phyloP scores from a whole-genome alignment of 176 grass and related monocot species.

The Carex littledalei region DNA sequence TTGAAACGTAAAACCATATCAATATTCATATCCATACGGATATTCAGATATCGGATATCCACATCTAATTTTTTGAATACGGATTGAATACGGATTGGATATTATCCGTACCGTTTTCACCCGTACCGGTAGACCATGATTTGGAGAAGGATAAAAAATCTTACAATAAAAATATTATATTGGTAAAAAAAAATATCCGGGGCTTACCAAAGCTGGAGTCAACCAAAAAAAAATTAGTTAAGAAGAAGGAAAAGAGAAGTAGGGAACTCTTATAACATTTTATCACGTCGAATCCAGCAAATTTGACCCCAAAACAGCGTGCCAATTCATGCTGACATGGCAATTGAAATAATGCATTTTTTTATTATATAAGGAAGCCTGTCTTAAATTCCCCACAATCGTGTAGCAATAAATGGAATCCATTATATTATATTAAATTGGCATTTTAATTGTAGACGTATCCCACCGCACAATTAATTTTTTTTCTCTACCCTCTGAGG shows the following conservation, averaged over 20 bases:
- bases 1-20: too few relatives aligned
- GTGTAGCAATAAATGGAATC: neutral
- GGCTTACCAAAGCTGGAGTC: neutral
- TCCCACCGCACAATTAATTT: slow-evolving; percentile 10
- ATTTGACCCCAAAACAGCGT: slow-evolving; percentile 14
- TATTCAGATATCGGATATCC: too few relatives aligned
- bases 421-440: neutral
- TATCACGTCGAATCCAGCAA: neutral
- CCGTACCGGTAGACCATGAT: too few relatives aligned
- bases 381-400: neutral
- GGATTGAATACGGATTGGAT: too few relatives aligned
- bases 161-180: neutral
- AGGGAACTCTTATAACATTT: neutral
- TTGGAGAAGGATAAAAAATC: too few relatives aligned
- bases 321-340: slow-evolving; percentile 18
- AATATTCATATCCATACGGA: too few relatives aligned
- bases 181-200: neutral
- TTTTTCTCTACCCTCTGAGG: slow-evolving; percentile 2
- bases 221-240: neutral
- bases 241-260: neutral
- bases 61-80: too few relatives aligned
- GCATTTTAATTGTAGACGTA: neutral
- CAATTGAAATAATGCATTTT: neutral
- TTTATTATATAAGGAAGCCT: neutral
- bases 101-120: too few relatives aligned